phyloP scores from a whole-genome alignment of 2,329 filamentous ascomycete species.

The Metarhizium anisopliae region DNA sequence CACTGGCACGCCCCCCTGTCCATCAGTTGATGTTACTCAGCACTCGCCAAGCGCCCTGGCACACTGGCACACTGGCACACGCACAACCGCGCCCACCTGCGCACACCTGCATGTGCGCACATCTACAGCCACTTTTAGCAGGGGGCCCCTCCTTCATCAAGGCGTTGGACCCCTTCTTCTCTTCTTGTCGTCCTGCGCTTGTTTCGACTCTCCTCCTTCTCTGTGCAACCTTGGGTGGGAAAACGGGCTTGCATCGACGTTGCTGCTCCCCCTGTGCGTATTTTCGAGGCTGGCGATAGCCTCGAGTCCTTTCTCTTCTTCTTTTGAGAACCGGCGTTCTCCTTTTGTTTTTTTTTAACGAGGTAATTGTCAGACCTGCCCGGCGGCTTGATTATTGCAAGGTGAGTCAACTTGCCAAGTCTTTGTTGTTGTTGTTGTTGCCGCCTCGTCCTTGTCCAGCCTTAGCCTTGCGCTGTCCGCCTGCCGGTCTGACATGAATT shows the following conservation, averaged over 20 bases:
- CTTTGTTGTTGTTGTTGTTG: conserved; percentile 3
- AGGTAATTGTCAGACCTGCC: background rate
- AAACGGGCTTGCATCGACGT: conserved; percentile 2
- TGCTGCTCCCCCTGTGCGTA: background rate
- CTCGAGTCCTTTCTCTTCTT: conserved; percentile 1
- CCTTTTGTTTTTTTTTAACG: background rate
- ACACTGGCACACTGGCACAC: background rate
- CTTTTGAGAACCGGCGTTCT: background rate
- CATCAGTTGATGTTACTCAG: too few relatives aligned
- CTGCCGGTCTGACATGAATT: background rate
- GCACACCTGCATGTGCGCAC: background rate
- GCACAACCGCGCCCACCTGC: background rate
- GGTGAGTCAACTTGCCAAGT: conserved; percentile 8
- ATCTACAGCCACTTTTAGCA: background rate
- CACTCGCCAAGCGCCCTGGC: too few relatives aligned
- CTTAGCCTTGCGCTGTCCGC: conserved; percentile 4
- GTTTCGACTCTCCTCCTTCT: conserved; percentile 1
- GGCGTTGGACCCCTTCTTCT: background rate
- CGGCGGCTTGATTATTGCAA: background rate
- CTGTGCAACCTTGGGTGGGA: conserved; percentile 4
- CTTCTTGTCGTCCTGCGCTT: conserved; percentile 2
- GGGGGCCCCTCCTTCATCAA: background rate
- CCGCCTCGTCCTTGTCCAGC: background rate
- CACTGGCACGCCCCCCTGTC: too few relatives aligned
- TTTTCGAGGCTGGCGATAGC: conserved; percentile 2